phyloP scores from a whole-genome alignment of 768 basidiomycete species.

The Lyophyllum atratum region DNA sequence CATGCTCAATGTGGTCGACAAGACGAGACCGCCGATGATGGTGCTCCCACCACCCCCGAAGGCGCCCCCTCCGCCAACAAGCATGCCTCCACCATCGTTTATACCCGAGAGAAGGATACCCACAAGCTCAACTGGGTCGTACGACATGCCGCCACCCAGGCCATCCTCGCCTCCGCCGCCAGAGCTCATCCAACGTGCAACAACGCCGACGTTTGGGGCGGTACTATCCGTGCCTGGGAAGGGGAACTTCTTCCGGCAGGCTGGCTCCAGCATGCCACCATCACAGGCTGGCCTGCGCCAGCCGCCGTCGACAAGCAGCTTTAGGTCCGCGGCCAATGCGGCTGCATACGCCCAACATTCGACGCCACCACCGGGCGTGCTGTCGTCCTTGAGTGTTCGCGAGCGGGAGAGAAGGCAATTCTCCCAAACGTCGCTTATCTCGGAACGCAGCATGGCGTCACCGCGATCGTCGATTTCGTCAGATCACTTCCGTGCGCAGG shows the following conservation, averaged over 20 bases:
- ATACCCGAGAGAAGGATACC: slow-evolving; percentile 68
- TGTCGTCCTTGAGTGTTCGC: slow-evolving; percentile 52
- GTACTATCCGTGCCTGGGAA: slow-evolving; percentile 58
- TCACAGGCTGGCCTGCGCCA: slow-evolving; percentile 66
- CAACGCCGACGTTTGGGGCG: slow-evolving; percentile 78
- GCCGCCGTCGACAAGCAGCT: slow-evolving; percentile 79
- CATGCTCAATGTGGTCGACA: slow-evolving; percentile 62
- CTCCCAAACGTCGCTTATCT: slow-evolving; percentile 70
- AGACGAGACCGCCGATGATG: slow-evolving; percentile 85
- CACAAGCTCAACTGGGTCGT: slow-evolving; percentile 42
- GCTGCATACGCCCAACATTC: slow-evolving; percentile 51
- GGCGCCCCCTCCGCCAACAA: slow-evolving; percentile 68
- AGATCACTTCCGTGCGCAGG: slow-evolving; percentile 54
- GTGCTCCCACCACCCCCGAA: slow-evolving; percentile 78
- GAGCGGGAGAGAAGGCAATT: slow-evolving; percentile 58
- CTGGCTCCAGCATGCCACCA: slow-evolving; percentile 79
- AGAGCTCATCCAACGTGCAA: slow-evolving; percentile 90
- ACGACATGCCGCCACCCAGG: slow-evolving; percentile 75
- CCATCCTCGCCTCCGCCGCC: slow-evolving; percentile 92
- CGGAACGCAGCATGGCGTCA: slow-evolving; percentile 67
- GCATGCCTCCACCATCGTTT: slow-evolving; percentile 75
- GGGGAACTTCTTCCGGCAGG: slow-evolving; percentile 53
- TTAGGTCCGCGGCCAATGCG: slow-evolving; percentile 72
- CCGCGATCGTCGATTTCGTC: slow-evolving; percentile 85
- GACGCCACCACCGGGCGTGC: slow-evolving; percentile 38